Evolutionary conservation across 495 filamentous ascomycete genomes (phyloP), one percentile per base, ranked within the genome.

Genomic region (Penicillium turbatum): DNA sequence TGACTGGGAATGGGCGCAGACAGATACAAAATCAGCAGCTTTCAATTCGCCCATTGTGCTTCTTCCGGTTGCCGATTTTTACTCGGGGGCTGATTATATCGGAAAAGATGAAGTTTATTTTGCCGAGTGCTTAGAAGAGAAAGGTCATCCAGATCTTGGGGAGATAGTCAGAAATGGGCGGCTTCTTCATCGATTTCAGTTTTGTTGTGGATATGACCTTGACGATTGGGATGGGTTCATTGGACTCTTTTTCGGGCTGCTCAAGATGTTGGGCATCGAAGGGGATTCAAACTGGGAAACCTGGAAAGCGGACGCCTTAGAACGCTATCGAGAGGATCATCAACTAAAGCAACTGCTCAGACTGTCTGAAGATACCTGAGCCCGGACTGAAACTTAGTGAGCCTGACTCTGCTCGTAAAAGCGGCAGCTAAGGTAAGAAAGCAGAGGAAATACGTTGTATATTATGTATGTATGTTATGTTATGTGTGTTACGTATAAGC

Each of bases 21-120:
- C 72, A 8, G 68, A 55, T 16, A 50, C 62, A 0, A 71, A 66
- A 53, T 65, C 61, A 38, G 55, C 53, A 8, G 69, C 72, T 15
- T 79, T 77, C 45, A 70, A 64, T 56, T 72, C 71, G 1, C 71
- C 71, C 2, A 66, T 70, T 27, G 67, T 72, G 60, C 61, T 77
- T 52, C 70, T 70, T 55, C 71, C 71, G 0, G 70, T 77, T 35
- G 64, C 42, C 9, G 64, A 69, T 15, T 77, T 77, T 48, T 76
- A 74, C 53, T 48, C 67, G 2, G 69, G 71, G 2, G 52, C 7
- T 16, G 73, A 75, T 54, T 38, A 53, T 13, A 59, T 73, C 6
- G 57, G 64, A 0, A 58, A 72, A 16, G 68, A 75, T 27, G 72
- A 73, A 56, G 12, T 59, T 6, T 46, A 44, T 29, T 68, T 75